A percentile compares a stretch with the other conserved stretches of the same genome.
phyloP scores from a whole-genome alignment of 371 early-diverging fungal species.

The Rhizopus sp. region DNA sequence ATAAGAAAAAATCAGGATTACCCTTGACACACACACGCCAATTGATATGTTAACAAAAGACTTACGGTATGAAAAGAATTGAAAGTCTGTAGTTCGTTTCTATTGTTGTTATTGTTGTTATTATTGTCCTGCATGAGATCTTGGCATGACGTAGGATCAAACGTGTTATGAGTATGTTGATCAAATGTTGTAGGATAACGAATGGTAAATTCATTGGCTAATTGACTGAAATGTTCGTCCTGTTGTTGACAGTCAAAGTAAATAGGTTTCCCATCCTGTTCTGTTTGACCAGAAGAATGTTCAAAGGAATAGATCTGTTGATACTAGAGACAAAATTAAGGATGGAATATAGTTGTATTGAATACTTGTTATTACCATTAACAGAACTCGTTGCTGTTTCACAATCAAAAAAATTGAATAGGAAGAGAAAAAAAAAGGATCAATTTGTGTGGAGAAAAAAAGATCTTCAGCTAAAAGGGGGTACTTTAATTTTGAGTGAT shows the following conservation, averaged over 20 bases:
- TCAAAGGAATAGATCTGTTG: constrained; percentile 27
- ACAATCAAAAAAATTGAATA: too few relatives aligned
- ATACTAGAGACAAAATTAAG: constrained; percentile 10
- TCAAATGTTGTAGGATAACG: too few relatives aligned
- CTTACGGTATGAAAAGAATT: constrained; percentile 19
- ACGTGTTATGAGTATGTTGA: too few relatives aligned
- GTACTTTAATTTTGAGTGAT: too few relatives aligned
- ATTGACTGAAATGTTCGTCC: not conserved
- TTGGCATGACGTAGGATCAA: too few relatives aligned
- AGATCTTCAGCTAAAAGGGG: too few relatives aligned
- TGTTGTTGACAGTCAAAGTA: constrained; percentile 5
- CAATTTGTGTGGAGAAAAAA: too few relatives aligned
- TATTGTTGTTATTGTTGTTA: not conserved
- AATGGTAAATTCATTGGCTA: too few relatives aligned
- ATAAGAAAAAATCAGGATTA: not conserved
- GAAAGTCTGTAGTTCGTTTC: constrained; percentile 1
- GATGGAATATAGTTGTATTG: too few relatives aligned
- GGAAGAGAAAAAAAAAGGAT: too few relatives aligned
- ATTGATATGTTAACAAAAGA: not conserved
- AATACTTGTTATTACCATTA: not conserved
- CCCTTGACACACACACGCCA: too few relatives aligned
- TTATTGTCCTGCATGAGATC: not conserved
- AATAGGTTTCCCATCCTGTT: not conserved
- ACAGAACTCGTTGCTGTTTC: not conserved
- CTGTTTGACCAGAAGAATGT: constrained; percentile 6